phyloP scores from a whole-genome alignment of 2,329 filamentous ascomycete species.

The Trichoderma endophyticum region DNA sequence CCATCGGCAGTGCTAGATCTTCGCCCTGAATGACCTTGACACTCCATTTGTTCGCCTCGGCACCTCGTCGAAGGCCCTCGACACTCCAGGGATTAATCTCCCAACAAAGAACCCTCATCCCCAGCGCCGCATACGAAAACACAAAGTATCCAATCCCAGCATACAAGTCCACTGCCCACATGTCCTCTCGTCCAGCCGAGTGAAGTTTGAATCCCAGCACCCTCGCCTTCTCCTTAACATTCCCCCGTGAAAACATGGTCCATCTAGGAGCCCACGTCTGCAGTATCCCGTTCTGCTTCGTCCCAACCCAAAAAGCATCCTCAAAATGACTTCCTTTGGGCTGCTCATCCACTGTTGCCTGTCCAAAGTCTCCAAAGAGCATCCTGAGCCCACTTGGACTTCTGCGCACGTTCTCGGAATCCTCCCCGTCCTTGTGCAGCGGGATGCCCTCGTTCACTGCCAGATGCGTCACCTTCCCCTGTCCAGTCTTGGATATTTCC shows the following conservation, averaged over 20 bases:
- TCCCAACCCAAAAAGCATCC: slow-evolving; percentile 72
- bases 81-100: slow-evolving; percentile 88
- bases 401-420: slow-evolving; percentile 65
- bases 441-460: slow-evolving; percentile 63
- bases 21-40: slow-evolving; percentile 50
- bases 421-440: slow-evolving; percentile 32
- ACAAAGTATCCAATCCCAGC: slow-evolving; percentile 93
- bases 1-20: slow-evolving; percentile 38
- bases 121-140: slow-evolving; percentile 74
- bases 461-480: slow-evolving; percentile 50
- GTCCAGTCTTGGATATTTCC: slow-evolving; percentile 42
- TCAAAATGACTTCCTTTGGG: slow-evolving; percentile 54
- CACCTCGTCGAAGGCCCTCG: slow-evolving; percentile 76
- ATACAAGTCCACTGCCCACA: slow-evolving; percentile 75
- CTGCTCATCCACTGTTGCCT: slow-evolving; percentile 27
- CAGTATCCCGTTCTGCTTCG: slow-evolving; percentile 72
- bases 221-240: slow-evolving; percentile 82
- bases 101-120: slow-evolving; percentile 76
- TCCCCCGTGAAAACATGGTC: slow-evolving; percentile 94
- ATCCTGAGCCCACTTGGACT: slow-evolving; percentile 68
- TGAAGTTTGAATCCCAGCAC: slow-evolving; percentile 53
- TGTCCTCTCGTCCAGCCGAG: slow-evolving; percentile 25
- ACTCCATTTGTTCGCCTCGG: slow-evolving; percentile 64
- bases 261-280: slow-evolving; percentile 87
- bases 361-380: slow-evolving; percentile 73